phyloP scores from a whole-genome alignment of 768 basidiomycete species.

The Lactifluus rugatus region DNA sequence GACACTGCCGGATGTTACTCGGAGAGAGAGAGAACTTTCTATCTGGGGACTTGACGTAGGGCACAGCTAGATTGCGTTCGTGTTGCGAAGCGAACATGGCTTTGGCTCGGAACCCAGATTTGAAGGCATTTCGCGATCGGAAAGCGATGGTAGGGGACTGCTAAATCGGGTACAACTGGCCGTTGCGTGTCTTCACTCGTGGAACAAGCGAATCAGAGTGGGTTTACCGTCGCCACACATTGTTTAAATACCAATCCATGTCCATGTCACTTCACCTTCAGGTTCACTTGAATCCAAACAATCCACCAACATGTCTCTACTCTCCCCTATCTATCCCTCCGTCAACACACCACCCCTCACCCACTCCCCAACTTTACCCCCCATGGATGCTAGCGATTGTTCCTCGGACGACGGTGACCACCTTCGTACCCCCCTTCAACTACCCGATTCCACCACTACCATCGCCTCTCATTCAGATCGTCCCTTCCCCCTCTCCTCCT shows the following conservation, averaged over 20 bases:
- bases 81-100: too few species aligned
- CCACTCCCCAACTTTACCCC: constrained; percentile 3
- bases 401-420: constrained; percentile 20
- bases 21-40: neutral
- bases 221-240: neutral
- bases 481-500: constrained; percentile 1
- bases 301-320: neutral
- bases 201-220: neutral
- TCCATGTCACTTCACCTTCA: neutral
- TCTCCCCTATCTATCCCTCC: constrained; percentile 13
- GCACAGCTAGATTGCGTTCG: neutral
- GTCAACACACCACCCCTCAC: constrained; percentile 8
- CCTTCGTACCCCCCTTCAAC: constrained; percentile 18
- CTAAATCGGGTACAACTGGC: neutral
- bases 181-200: neutral
- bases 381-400: constrained; percentile 18
- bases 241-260: constrained; percentile 12
- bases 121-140: neutral
- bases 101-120: neutral
- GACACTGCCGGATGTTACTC: neutral
- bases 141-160: neutral
- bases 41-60: too few species aligned
- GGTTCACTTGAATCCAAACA: too few species aligned
- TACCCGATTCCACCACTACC: constrained; percentile 5
- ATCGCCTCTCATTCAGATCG: constrained; percentile 8